These are phyloP conservation scores for Albifimbria verrucaria DNA, from an alignment of 2,329 filamentous ascomycete genomes.

Conservation along the genomic window DNA sequence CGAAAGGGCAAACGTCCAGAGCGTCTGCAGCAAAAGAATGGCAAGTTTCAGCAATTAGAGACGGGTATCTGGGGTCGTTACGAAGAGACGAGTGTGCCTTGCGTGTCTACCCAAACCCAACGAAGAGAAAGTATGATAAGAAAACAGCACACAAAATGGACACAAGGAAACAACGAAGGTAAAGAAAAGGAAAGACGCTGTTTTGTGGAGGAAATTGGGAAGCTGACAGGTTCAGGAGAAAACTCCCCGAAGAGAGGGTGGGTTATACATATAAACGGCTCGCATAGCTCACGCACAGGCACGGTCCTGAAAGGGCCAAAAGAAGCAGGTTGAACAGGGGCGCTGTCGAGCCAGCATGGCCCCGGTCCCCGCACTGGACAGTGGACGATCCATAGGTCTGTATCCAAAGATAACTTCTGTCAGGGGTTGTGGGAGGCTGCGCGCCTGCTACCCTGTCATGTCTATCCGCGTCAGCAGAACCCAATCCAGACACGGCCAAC, in stretches of 20 bases:
- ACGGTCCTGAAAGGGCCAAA: neutral
- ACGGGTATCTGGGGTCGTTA: neutral
- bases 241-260: neutral
- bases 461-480: too few species aligned
- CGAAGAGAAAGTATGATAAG: neutral
- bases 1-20: neutral
- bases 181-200: neutral
- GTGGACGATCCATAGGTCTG: neutral
- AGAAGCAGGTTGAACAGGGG: neutral
- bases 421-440: neutral
- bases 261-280: neutral
- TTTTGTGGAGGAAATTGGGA: neutral
- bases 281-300: neutral
- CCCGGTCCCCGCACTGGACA: neutral
- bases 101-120: neutral
- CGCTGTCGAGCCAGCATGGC: neutral
- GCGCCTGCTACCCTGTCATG: too few species aligned
- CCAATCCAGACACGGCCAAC: too few species aligned
- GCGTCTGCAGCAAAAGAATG: neutral
- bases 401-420: neutral
- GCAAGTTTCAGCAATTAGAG: neutral
- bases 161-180: neutral
- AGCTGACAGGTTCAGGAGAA: neutral
- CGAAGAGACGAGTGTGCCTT: neutral
- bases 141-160: neutral